phyloP scores from a whole-genome alignment of 1,139 yeast genomes.

The Pichia inconspicua region DNA sequence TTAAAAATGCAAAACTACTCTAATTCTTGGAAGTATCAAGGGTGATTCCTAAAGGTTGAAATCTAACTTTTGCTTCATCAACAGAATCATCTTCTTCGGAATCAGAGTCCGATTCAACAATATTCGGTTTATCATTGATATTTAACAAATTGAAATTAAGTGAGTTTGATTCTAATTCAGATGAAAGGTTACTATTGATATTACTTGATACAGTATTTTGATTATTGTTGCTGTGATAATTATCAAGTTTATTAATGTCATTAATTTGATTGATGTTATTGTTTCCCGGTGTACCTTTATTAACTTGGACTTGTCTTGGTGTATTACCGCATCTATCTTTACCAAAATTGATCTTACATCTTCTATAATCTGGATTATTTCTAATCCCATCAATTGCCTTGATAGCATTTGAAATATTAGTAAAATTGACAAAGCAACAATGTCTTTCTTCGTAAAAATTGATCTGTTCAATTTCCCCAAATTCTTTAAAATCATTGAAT shows the following conservation, averaged over 20 bases:
- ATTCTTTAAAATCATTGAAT: constrained; percentile 56
- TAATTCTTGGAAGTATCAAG: constrained; percentile 2
- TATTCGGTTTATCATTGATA: not conserved
- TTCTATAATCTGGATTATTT: constrained; percentile 45
- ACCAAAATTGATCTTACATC: constrained; percentile 63
- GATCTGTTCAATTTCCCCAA: constrained; percentile 78
- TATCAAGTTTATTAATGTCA: not conserved
- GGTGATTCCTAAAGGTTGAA: constrained; percentile 17
- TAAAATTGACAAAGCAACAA: constrained; percentile 75
- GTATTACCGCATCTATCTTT: constrained; percentile 81
- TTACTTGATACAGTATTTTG: not conserved
- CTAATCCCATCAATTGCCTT: constrained; percentile 68
- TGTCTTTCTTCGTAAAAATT: constrained; percentile 67
- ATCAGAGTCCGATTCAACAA: constrained; percentile 7
- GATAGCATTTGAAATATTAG: constrained; percentile 68
- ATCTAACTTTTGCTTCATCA: constrained; percentile 14
- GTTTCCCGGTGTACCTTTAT: not conserved
- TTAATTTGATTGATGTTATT: not conserved
- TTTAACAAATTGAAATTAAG: not conserved
- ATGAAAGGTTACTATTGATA: not conserved
- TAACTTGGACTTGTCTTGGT: constrained; percentile 38
- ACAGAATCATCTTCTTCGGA: constrained; percentile 13
- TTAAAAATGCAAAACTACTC: not conserved
- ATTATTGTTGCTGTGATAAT: not conserved
- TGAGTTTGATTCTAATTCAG: not conserved